Conservation (phyloP, 2,329 filamentous ascomycete genomes). For the Beauveria bassiana region DNA sequence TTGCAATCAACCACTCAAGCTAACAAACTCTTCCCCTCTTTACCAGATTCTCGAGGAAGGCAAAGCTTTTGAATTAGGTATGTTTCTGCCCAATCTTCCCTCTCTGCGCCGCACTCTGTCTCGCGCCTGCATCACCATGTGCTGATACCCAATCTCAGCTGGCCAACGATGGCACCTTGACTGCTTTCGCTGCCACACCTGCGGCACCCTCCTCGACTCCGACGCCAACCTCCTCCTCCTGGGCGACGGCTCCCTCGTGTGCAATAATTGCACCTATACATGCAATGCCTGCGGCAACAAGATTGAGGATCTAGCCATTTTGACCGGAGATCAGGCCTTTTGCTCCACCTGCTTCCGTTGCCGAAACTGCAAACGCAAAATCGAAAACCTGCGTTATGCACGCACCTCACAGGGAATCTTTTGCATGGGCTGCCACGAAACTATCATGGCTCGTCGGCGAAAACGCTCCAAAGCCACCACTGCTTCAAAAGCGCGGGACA, state of each 20-base stretch:
- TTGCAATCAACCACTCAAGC: background rate
- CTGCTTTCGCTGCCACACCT: conserved; percentile 97
- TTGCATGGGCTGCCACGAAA: conserved; percentile 98
- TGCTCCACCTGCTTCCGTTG: conserved; percentile 96
- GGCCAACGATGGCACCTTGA: conserved; percentile 98
- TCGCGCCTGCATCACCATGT: conserved; percentile 11
- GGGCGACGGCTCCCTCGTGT: conserved; percentile 95
- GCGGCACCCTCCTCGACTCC: conserved; percentile 90
- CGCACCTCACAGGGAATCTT: conserved; percentile 97
- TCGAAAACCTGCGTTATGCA: conserved; percentile 95
- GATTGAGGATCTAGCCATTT: conserved; percentile 94
- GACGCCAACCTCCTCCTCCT: conserved; percentile 95
- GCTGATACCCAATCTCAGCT: conserved; percentile 45
- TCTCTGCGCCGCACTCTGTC: background rate
- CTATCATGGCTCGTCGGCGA: conserved; percentile 82
- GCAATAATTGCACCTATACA: conserved; percentile 99
- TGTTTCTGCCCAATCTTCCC: conserved; percentile 22
- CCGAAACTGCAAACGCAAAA: conserved; percentile 96
- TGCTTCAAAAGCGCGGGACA: conserved; percentile 51
- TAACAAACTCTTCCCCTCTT: conserved; percentile 14
- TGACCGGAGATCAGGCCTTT: conserved; percentile 96
- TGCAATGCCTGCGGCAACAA: conserved; percentile 95
- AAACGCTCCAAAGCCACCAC: conserved; percentile 72
- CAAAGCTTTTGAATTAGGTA: conserved; percentile 96
- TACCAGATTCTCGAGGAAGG: conserved; percentile 89